These are phyloP conservation scores for Yueomyces sp. DNA, from an alignment of 805 yeast genomes.

Conservation along the genomic window DNA sequence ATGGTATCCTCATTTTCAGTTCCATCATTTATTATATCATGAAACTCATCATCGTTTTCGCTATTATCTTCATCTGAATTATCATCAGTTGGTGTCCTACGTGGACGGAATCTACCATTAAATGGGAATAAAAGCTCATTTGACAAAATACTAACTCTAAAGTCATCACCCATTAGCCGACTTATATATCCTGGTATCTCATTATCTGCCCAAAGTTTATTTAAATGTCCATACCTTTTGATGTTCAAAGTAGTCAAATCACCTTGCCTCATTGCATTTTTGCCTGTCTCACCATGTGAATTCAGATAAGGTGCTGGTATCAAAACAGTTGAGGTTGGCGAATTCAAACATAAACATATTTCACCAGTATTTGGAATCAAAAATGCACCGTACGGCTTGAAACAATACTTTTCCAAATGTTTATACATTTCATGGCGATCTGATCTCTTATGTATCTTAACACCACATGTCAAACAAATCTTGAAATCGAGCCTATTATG, in stretches of 20 bases:
- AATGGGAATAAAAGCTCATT: slow-evolving; percentile 12
- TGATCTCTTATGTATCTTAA: slow-evolving; percentile 23
- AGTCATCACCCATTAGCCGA: slow-evolving; percentile 25
- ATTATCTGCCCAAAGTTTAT: slow-evolving; percentile 48
- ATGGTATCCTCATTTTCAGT: neutral
- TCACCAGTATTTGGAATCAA: slow-evolving; percentile 25
- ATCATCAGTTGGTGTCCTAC: slow-evolving; percentile 7
- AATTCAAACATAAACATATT: slow-evolving; percentile 22
- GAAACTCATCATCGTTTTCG: slow-evolving; percentile 10
- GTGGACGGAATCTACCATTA: slow-evolving; percentile 10
- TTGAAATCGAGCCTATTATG: slow-evolving; percentile 29
- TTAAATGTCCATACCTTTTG: slow-evolving; percentile 42
- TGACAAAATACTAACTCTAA: slow-evolving; percentile 13
- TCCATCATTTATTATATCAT: neutral
- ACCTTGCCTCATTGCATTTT: slow-evolving; percentile 39
- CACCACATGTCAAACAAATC: slow-evolving; percentile 35
- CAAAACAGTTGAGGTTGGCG: slow-evolving; percentile 19
- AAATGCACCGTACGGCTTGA: slow-evolving; percentile 24
- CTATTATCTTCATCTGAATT: slow-evolving; percentile 8
- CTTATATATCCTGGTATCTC: slow-evolving; percentile 38
- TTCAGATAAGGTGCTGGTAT: slow-evolving; percentile 62
- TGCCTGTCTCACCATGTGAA: slow-evolving; percentile 61
- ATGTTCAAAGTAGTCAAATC: slow-evolving; percentile 39
- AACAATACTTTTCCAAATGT: slow-evolving; percentile 20
- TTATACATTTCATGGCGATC: slow-evolving; percentile 20